A percentile compares a stretch with the other conserved stretches of the same genome.
phyloP scores from a whole-genome alignment of 768 basidiomycete genomes.

The Phaeolepiota aurea region DNA sequence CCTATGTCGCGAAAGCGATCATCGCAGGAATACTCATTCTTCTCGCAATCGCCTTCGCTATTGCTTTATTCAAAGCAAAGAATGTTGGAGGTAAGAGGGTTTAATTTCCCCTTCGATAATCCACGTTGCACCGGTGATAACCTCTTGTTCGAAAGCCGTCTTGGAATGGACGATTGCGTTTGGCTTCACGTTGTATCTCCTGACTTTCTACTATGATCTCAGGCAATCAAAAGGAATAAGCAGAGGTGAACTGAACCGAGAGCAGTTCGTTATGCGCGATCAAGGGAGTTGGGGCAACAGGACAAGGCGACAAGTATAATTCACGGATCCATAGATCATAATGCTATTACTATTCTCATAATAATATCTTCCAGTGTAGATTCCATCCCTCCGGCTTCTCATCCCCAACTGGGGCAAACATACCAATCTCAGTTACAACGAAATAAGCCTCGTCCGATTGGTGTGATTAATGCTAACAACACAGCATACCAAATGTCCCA shows the following conservation, averaged over 20 bases:
- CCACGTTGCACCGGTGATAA: not conserved
- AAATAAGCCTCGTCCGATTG: no score
- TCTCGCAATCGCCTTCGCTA: conserved; percentile 56
- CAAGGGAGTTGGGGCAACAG: conserved; percentile 2
- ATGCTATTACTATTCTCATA: not conserved
- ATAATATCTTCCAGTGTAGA: no score
- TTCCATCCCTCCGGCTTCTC: no score
- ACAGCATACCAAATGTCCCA: no score
- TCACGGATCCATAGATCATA: not conserved
- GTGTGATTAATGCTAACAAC: no score
- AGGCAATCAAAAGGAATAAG: conserved; percentile 45
- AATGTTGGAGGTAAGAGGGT: conserved; percentile 41
- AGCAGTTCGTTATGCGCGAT: conserved; percentile 13
- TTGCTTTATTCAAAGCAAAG: conserved; percentile 32
- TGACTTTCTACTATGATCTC: conserved; percentile 71
- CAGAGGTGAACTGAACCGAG: conserved; percentile 34
- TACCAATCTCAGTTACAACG: no score
- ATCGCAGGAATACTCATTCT: conserved; percentile 51
- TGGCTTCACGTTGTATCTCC: conserved; percentile 63
- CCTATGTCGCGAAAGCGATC: conserved; percentile 55
- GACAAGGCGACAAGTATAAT: conserved; percentile 5
- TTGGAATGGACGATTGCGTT: conserved; percentile 72
- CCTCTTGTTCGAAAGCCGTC: conserved; percentile 36
- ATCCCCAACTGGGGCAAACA: no score
- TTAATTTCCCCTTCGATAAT: not conserved